phyloP scores from a whole-genome alignment of 192 early-diverging fungal genomes.

The Podila minutissima region DNA sequence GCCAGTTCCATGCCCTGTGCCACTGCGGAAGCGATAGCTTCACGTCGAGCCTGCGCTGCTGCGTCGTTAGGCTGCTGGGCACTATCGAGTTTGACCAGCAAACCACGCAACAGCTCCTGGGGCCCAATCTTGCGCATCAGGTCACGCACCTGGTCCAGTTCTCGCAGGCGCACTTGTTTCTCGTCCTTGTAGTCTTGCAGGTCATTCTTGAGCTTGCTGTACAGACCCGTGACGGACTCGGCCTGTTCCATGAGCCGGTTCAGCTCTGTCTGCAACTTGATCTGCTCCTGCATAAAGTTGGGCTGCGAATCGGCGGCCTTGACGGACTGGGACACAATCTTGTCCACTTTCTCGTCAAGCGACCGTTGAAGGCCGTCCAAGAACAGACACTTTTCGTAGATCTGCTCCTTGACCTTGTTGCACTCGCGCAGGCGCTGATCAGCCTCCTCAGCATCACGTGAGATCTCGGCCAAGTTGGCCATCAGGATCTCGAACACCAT shows the following conservation, averaged over 20 bases:
- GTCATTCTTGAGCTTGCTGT: conserved; percentile 44
- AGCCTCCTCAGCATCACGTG: conserved; percentile 55
- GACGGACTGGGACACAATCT: conserved; percentile 41
- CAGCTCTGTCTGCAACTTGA: conserved; percentile 42
- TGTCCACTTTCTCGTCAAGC: conserved; percentile 43
- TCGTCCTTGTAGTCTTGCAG: conserved; percentile 52
- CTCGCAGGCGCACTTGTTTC: conserved; percentile 26
- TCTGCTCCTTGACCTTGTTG: conserved; percentile 53
- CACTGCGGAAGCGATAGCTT: conserved; percentile 32
- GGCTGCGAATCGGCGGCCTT: conserved; percentile 31
- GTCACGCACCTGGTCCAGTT: conserved; percentile 48
- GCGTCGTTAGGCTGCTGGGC: conserved; percentile 27
- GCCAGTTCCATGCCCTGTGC: conserved; percentile 46
- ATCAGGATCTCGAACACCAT: conserved; percentile 61
- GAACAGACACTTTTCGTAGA: conserved; percentile 53
- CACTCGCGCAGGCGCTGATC: conserved; percentile 47
- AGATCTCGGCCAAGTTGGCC: conserved; percentile 62
- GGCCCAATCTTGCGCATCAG: conserved; percentile 57
- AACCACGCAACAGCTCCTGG: conserved; percentile 53
- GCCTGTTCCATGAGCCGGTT: conserved; percentile 46
- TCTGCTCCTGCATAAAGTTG: conserved; percentile 48
- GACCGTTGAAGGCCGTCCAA: conserved; percentile 48
- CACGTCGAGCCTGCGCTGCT: conserved; percentile 15
- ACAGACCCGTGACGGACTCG: conserved; percentile 48
- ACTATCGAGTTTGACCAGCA: conserved; percentile 49